Evolutionary conservation across 768 basidiomycete species (phyloP), one percentile per base, ranked within the genome.

Genomic region (Mycena vulgaris): DNA sequence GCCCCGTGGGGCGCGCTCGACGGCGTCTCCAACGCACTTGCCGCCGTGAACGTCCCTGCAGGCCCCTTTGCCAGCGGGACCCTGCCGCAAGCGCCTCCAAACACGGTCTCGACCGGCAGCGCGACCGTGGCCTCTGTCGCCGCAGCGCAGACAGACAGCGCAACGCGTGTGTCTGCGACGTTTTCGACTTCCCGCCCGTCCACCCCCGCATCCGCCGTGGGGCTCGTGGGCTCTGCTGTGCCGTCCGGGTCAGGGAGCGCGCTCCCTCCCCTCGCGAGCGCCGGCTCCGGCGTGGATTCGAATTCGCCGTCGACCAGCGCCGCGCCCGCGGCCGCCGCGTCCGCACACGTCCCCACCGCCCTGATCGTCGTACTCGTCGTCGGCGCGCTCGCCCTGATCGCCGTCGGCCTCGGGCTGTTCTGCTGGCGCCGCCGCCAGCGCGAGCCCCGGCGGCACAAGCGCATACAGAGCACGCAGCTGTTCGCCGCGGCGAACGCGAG

Each of bases 391-490:
- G 61, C 48, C 9, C 16, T 69, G 17, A 28, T 69, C 33, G 56
- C 19, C 19, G 30, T 52, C 19, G 39, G 23, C 4, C 14, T 60
- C 21, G 68, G 21, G 16, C 14, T 64, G 25, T 59, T 63, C 40
- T 53, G 21, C n/a, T 69, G 68, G 68, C 68, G 62, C 31, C 28
- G 51, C 40, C n/a, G 23, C n/a, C n/a, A n/a, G 6, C 55, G 48
- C 25, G 10, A 42, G 1, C 2, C 30, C 10, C 67, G 42, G 33
- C 60, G 28, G 25, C 52, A 56, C 40, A 7, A 49, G 28, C 13
- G 5, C 21, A 6, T 33, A 2, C 45, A 28, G 53, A 63, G 33
- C 40, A 33, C 31, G 16, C 30, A 52, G 23, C 27, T 52, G 19
- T 63, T 58, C 21, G 48, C 7, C 14, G 39, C 42, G 19, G 42